These are phyloP conservation scores for Salix brachista DNA, from an alignment of 345 rosid genomes.

Conservation along the genomic window DNA sequence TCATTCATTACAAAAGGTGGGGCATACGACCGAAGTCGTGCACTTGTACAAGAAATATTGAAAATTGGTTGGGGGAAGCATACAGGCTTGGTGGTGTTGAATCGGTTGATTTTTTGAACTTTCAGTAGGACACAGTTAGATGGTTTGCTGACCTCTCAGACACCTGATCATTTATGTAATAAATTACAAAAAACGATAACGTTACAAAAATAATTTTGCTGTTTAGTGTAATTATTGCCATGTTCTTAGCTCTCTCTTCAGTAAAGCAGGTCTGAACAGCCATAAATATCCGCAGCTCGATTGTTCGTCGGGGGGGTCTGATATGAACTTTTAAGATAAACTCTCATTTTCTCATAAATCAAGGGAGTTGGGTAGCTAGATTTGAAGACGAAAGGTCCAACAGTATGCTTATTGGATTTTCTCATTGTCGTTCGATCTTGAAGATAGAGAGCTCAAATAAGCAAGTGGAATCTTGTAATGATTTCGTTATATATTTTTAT, in stretches of 20 bases:
- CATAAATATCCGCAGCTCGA: neutral
- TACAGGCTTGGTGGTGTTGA: conserved; percentile 25
- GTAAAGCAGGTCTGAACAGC: neutral
- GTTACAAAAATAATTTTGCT: neutral
- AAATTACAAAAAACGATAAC: neutral
- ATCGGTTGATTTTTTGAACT: conserved; percentile 9
- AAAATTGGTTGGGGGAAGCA: conserved; percentile 9
- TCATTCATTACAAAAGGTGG: neutral
- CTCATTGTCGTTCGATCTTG: too few species aligned
- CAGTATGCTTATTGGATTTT: too few species aligned
- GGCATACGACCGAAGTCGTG: neutral
- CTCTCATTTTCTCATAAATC: too few species aligned
- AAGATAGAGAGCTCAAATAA: too few species aligned
- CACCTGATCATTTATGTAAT: neutral
- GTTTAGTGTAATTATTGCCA: neutral
- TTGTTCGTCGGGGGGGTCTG: too few species aligned
- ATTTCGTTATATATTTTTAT: too few species aligned
- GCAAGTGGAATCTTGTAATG: too few species aligned
- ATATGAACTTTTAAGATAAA: too few species aligned
- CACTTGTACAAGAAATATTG: neutral
- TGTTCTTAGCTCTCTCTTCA: neutral
- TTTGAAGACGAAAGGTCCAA: too few species aligned
- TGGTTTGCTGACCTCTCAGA: neutral
- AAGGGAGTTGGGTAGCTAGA: too few species aligned
- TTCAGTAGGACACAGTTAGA: conserved; percentile 3